These are phyloP conservation scores for Monotropa hypopitys DNA, from an alignment of 179 eudicot species.

Conservation along the genomic window DNA sequence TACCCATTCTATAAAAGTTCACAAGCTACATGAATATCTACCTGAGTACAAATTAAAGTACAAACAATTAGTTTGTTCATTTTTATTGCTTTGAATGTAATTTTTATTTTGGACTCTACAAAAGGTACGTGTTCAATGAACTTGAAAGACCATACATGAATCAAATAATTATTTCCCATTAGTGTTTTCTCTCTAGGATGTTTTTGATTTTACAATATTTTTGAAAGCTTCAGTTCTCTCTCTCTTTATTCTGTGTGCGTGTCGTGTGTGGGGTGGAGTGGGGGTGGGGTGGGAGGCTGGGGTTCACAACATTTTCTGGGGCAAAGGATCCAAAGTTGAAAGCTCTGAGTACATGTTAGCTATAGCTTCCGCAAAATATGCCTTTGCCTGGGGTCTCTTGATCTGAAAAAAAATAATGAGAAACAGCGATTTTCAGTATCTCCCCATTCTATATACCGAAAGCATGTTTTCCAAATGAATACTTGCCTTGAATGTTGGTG, in stretches of 20 bases:
- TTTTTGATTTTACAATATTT: not conserved
- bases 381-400: constrained; percentile 79
- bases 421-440: not conserved
- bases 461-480: not conserved
- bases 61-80: not conserved
- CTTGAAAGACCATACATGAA: not conserved
- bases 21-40: not conserved
- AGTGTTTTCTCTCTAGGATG: not conserved
- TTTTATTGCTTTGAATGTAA: not conserved
- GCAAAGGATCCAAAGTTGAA: constrained; percentile 31
- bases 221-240: not conserved
- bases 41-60: not conserved
- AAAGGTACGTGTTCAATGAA: not conserved
- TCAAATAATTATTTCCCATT: not conserved
- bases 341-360: constrained; percentile 51
- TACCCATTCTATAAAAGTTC: too few relatives aligned
- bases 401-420: constrained; percentile 21
- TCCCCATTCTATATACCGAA: not conserved
- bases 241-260: not conserved
- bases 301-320: constrained; percentile 18
- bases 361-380: constrained; percentile 56
- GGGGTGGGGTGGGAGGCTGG: too few relatives aligned
- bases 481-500: constrained; percentile 64
- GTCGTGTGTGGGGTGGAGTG: too few relatives aligned
- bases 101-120: not conserved